A percentile compares a stretch with the other conserved stretches of the same genome.
Evolutionary conservation across 495 filamentous ascomycete species (phyloP).

Genomic region (Chaetomium tenue): DNA sequence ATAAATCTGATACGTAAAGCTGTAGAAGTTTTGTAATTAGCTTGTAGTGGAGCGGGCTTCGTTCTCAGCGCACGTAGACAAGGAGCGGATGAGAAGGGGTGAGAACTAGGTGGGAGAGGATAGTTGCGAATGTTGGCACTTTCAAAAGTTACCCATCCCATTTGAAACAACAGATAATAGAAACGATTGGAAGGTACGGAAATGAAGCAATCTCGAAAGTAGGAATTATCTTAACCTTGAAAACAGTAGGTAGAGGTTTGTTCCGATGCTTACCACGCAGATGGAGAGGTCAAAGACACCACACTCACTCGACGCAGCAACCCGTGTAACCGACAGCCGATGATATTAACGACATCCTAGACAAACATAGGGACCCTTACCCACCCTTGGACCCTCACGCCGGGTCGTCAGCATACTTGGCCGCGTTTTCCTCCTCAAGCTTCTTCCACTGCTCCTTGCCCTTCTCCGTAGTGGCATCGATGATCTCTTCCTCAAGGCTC

Average conservation of each 20-base stretch:
- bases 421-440: conserved; percentile 61
- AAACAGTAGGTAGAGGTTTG: not conserved
- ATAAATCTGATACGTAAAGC: not conserved
- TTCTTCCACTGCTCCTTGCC: conserved; percentile 73
- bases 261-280: not conserved
- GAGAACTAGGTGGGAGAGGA: not conserved
- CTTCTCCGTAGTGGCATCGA: conserved; percentile 94
- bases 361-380: not conserved
- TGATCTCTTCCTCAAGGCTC: conserved; percentile 86
- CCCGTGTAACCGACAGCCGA: not conserved
- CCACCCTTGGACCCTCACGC: conserved; percentile 11
- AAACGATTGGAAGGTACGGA: no score
- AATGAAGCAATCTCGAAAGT: no score
- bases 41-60: not conserved
- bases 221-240: no score
- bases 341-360: not conserved
- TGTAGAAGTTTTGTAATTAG: not conserved
- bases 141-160: not conserved
- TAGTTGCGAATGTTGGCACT: not conserved
- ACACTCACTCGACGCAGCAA: not conserved
- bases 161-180: not conserved
- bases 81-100: not conserved
- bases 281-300: not conserved
- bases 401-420: conserved; percentile 32
- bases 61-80: not conserved